Base-by-base conservation (phyloP, 2,329 filamentous ascomycete species). In the Trichoderma aggressivum region DNA sequence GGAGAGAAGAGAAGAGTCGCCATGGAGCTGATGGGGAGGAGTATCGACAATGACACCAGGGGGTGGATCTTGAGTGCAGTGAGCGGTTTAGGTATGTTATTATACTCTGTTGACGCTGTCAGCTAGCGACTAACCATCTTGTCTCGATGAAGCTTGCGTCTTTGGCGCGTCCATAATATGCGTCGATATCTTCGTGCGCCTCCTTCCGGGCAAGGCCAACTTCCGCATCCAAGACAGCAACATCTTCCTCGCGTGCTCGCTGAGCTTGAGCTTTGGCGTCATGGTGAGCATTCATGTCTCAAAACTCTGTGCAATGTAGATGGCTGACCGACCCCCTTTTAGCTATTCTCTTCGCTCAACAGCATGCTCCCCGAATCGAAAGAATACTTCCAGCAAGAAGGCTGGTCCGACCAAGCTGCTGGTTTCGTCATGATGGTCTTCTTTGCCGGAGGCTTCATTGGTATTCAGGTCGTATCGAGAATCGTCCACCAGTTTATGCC, bases 61-160 rank as follows among this genome's bases (percentile, higher is more conserved):
- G 95, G 96, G 77, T 98, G 95, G 95, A 91, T 98, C 76, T 93
- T 98, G 92, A 90, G 87, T 77, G 86, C 94, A 74, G 93, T 94
- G 81, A 97, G 94, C 78, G 90, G 94, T 69, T 82, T 89, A 73
- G 89, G 89, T 90, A 76, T 71, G 87, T 84, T 30, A 55, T 28
- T 30, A 50, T 28, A 12, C 18, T 21, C 76, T 39, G 14, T 53
- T 66, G 43, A n/a, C 28, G 28, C 67, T 21, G 12, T 32, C 56
- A 5, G n/a, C 56, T 34, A 3, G 12, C 56, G 24, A n/a, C 64
- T 71, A 16, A 71, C 28, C 21, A 16, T 5, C n/a, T 56, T 18
- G 4, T 16, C 8, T 30, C 18, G 36, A 34, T 61, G 39, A 67
- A 85, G 90, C 90, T 71, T 92, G 90, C 78, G 85, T 94, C 76